phyloP scores from a whole-genome alignment of 2,329 filamentous ascomycete species.

The Cladosporium sp. region DNA sequence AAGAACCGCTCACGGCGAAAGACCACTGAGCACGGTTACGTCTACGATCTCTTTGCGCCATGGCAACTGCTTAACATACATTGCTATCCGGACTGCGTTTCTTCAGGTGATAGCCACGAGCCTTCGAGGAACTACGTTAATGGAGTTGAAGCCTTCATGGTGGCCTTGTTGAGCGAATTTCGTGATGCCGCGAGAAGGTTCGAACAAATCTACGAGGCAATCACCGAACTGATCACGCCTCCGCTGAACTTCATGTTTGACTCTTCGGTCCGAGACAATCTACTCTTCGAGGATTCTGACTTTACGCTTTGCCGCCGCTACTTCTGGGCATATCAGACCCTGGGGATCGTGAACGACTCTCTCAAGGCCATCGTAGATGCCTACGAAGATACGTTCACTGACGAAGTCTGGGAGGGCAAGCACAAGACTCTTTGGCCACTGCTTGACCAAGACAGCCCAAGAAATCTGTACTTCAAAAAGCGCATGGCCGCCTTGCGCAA shows the following conservation, averaged over 20 bases:
- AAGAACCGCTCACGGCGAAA: too few species aligned
- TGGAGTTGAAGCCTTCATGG: too few species aligned
- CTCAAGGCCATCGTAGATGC: constrained; percentile 54
- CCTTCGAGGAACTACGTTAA: too few species aligned
- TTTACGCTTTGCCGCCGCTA: constrained; percentile 58
- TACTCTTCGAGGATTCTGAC: constrained; percentile 55
- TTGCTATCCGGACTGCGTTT: too few species aligned
- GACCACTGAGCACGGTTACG: too few species aligned
- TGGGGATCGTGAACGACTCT: constrained; percentile 54
- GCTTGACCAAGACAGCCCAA: constrained; percentile 39
- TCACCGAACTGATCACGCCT: constrained; percentile 55
- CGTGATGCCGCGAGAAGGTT: too few species aligned
- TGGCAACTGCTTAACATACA: too few species aligned
- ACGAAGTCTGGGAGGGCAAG: constrained; percentile 52
- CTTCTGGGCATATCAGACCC: constrained; percentile 58
- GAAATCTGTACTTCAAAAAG: constrained; percentile 44
- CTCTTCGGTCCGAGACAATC: constrained; percentile 48
- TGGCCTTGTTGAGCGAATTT: too few species aligned
- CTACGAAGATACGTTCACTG: constrained; percentile 52
- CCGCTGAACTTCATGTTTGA: constrained; percentile 56
- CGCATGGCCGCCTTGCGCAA: constrained; percentile 42
- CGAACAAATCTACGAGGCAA: constrained; percentile 36
- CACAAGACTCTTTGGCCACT: constrained; percentile 53
- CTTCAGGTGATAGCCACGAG: too few species aligned
- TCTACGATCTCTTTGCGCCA: too few species aligned